These are phyloP conservation scores for Zygosaccharomyces pseudobailii DNA, from an alignment of 1,139 yeast genomes.

Conservation along the genomic window DNA sequence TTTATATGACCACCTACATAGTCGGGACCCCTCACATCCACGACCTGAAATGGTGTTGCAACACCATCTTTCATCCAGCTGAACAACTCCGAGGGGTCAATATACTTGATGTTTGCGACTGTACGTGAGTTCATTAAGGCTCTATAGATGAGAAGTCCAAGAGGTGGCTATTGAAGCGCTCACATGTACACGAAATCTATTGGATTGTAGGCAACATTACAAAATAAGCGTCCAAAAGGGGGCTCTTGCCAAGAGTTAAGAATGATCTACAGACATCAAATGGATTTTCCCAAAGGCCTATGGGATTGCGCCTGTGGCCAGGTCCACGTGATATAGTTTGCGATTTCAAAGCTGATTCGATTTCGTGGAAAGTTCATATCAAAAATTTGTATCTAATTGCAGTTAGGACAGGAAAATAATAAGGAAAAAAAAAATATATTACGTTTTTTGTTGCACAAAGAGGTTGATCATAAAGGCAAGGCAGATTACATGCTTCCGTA, in stretches of 20 bases:
- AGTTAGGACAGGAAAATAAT: background rate
- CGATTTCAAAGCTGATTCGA: background rate
- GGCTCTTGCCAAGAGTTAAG: background rate
- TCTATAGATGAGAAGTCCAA: background rate
- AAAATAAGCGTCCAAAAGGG: background rate
- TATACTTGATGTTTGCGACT: constrained; percentile 20
- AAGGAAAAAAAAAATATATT: background rate
- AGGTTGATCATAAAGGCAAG: background rate
- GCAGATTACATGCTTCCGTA: background rate
- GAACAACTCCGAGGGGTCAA: constrained; percentile 26
- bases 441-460: background rate
- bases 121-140: constrained; percentile 14
- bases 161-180: background rate
- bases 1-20: constrained; percentile 48
- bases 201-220: background rate
- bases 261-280: background rate
- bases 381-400: background rate
- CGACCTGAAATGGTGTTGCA: constrained; percentile 47
- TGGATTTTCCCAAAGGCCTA: background rate
- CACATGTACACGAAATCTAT: background rate
- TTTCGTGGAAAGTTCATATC: constrained; percentile 1
- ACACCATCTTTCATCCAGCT: constrained; percentile 28
- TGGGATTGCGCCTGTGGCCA: background rate
- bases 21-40: constrained; percentile 88
- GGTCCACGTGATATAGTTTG: background rate